Evolutionary conservation across 805 yeast genomes (phyloP).

Genomic region (Yamadazyma scolyti): DNA sequence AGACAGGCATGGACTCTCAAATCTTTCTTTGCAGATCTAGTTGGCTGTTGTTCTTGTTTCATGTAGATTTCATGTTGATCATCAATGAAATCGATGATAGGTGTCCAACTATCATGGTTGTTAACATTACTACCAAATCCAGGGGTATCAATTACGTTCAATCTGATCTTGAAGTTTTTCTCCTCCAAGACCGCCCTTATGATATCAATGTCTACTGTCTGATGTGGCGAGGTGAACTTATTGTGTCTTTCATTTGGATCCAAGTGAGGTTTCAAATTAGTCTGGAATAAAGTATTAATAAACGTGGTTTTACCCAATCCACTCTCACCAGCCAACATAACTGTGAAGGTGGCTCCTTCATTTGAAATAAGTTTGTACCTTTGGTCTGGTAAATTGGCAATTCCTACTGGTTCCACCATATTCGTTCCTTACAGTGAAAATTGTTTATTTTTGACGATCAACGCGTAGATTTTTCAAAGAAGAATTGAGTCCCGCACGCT

Average conservation of each 20-base stretch:
- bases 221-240: conserved; percentile 50
- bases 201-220: conserved; percentile 76
- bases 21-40: conserved; percentile 62
- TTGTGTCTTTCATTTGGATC: conserved; percentile 54
- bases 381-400: conserved; percentile 72
- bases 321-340: conserved; percentile 88
- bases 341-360: conserved; percentile 71
- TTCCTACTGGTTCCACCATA: conserved; percentile 62
- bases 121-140: conserved; percentile 92
- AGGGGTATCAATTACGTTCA: conserved; percentile 87
- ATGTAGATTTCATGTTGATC: conserved; percentile 85
- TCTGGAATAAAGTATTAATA: conserved; percentile 79
- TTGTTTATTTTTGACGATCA: conserved; percentile 4
- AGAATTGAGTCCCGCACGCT: conserved; percentile 1
- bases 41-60: conserved; percentile 94
- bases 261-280: conserved; percentile 58
- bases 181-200: conserved; percentile 81
- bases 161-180: conserved; percentile 70
- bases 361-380: conserved; percentile 75
- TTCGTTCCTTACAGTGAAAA: conserved; percentile 1
- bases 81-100: conserved; percentile 83
- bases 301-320: conserved; percentile 90
- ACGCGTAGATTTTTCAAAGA: conserved; percentile 2
- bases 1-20: conserved; percentile 87
- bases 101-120: conserved; percentile 82